These are phyloP conservation scores for Citrus hindsii DNA, from an alignment of 345 rosid genomes.

Conservation along the genomic window DNA sequence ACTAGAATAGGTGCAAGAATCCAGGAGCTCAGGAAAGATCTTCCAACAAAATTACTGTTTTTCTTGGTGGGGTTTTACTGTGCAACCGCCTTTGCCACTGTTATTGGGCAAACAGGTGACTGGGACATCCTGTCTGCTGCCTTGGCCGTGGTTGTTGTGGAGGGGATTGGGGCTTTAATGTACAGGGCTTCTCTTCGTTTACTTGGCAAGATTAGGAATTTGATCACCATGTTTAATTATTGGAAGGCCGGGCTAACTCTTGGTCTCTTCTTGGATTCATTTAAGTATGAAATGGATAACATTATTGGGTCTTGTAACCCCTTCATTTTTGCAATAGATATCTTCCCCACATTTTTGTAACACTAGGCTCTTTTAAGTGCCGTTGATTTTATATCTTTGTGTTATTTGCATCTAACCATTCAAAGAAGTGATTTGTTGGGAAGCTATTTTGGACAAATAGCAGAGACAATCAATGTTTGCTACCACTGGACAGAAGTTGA, in stretches of 20 bases:
- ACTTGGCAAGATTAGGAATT: slow-evolving; percentile 42
- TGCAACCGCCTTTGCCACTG: slow-evolving; percentile 78
- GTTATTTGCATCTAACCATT: neutral
- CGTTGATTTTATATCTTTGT: neutral
- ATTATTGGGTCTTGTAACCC: slow-evolving; percentile 17
- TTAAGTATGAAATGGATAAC: slow-evolving; percentile 57
- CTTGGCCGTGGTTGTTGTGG: slow-evolving; percentile 70
- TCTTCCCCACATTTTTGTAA: slow-evolving; percentile 21
- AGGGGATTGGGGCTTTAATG: slow-evolving; percentile 91
- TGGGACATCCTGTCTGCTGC: slow-evolving; percentile 98
- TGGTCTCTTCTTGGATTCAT: slow-evolving; percentile 94
- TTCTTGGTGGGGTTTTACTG: slow-evolving; percentile 88
- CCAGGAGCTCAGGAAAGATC: slow-evolving; percentile 55
- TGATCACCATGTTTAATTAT: slow-evolving; percentile 69
- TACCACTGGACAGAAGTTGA: neutral
- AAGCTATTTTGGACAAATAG: neutral
- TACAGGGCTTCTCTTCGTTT: slow-evolving; percentile 59
- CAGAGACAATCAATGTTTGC: neutral
- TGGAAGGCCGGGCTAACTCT: slow-evolving; percentile 92
- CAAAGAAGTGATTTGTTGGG: neutral
- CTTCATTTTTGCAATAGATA: slow-evolving; percentile 25
- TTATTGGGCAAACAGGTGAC: slow-evolving; percentile 97
- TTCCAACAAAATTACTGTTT: slow-evolving; percentile 71
- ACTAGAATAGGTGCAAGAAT: slow-evolving; percentile 48
- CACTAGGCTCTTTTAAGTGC: neutral